phyloP scores from a whole-genome alignment of 306 rosid species.

The Rosa chinensis region DNA sequence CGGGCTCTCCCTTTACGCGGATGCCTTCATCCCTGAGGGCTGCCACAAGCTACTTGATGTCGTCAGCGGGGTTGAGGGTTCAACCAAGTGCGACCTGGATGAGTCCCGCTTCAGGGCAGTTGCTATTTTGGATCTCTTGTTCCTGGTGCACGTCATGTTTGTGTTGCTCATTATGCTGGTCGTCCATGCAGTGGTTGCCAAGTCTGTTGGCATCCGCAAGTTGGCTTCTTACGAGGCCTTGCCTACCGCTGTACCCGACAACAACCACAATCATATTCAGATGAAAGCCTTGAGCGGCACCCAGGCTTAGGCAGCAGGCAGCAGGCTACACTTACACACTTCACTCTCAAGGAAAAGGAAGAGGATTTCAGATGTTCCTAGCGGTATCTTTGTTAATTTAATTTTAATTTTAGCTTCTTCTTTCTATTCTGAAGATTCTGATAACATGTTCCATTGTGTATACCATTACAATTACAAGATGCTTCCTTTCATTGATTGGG shows the following conservation, averaged over 20 bases:
- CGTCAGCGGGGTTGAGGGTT: constrained; percentile 67
- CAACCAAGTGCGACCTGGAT: constrained; percentile 81
- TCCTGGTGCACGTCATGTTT: constrained; percentile 58
- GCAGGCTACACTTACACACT: too few species aligned
- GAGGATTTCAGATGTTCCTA: too few species aligned
- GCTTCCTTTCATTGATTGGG: too few species aligned
- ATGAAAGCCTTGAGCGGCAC: constrained; percentile 91
- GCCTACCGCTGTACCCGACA: constrained; percentile 51
- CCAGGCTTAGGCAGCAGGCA: constrained; percentile 56
- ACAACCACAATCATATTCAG: constrained; percentile 55
- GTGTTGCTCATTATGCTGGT: constrained; percentile 52
- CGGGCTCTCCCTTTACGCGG: constrained; percentile 78
- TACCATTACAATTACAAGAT: too few species aligned
- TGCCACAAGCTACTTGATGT: constrained; percentile 85
- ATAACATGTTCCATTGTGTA: too few species aligned
- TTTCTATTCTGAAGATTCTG: too few species aligned
- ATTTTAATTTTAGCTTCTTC: too few species aligned
- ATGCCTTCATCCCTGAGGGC: constrained; percentile 85
- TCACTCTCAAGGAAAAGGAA: too few species aligned
- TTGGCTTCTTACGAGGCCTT: constrained; percentile 74
- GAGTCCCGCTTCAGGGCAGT: constrained; percentile 73
- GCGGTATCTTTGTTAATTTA: too few species aligned
- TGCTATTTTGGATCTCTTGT: constrained; percentile 71
- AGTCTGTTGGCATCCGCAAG: constrained; percentile 43
- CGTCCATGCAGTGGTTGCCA: constrained; percentile 47